Conservation (phyloP, 306 rosid species). For the Trichosanthes cucumerina region DNA sequence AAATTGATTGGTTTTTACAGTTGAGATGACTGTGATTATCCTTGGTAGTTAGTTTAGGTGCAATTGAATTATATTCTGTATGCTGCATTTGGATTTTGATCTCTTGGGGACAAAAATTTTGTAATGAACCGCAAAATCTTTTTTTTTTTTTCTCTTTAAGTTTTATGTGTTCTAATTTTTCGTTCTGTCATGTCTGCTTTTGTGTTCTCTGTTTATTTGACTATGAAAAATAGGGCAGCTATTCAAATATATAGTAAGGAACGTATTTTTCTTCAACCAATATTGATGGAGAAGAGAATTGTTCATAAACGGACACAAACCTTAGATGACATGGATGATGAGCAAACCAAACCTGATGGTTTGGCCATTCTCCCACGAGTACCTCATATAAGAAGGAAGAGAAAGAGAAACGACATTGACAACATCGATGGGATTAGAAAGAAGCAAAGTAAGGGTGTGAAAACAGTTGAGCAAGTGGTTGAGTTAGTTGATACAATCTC, state of each 20-base stretch:
- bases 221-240: neutral
- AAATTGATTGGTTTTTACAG: neutral
- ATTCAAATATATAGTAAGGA: neutral
- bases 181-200: neutral
- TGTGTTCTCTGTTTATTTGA: neutral
- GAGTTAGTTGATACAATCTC: neutral
- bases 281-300: neutral
- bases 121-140: neutral
- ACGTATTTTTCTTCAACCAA: neutral
- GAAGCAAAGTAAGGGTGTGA: neutral
- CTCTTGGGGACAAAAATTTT: neutral
- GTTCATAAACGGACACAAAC: neutral
- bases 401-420: neutral
- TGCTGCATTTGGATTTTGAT: constrained; percentile 7
- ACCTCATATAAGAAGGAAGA: neutral
- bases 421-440: neutral
- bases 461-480: neutral
- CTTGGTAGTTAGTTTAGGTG: neutral
- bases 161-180: neutral
- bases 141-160: neutral
- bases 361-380: neutral
- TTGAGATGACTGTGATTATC: neutral
- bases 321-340: neutral
- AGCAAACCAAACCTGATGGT: neutral
- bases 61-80: neutral